These are phyloP conservation scores for Phialophora macrospora DNA, from an alignment of 2,329 filamentous ascomycete genomes.

Conservation along the genomic window DNA sequence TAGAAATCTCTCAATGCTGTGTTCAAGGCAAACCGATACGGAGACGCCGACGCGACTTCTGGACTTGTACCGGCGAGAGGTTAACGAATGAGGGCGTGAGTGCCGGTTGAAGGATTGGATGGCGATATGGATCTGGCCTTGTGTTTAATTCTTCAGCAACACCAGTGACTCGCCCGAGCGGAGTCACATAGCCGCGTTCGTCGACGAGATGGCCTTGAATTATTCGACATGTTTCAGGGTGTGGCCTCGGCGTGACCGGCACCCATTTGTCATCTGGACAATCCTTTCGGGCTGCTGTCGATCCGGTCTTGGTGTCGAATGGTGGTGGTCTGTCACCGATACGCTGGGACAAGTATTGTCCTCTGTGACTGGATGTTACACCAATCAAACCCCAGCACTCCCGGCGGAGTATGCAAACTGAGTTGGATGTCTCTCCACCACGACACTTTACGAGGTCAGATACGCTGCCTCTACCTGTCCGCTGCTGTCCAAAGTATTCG, in stretches of 20 bases:
- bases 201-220: not conserved
- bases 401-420: not conserved
- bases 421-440: not conserved
- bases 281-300: not conserved
- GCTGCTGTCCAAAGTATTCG: slow-evolving; percentile 9
- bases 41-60: not conserved
- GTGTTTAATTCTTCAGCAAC: not conserved
- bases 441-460: not conserved
- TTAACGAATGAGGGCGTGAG: not conserved
- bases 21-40: not conserved
- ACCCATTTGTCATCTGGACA: not conserved
- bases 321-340: not conserved
- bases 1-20: not conserved
- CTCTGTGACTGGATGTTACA: not conserved
- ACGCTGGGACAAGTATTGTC: not conserved
- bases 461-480: slow-evolving; percentile 15
- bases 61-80: not conserved
- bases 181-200: not conserved
- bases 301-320: not conserved
- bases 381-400: not conserved
- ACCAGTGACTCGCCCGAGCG: not conserved
- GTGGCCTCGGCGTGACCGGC: not conserved
- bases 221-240: not conserved
- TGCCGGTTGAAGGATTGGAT: not conserved
- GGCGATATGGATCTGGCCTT: not conserved